Conservation (phyloP, 75 land plant species). For the Selaginella moellendorffii region DNA sequence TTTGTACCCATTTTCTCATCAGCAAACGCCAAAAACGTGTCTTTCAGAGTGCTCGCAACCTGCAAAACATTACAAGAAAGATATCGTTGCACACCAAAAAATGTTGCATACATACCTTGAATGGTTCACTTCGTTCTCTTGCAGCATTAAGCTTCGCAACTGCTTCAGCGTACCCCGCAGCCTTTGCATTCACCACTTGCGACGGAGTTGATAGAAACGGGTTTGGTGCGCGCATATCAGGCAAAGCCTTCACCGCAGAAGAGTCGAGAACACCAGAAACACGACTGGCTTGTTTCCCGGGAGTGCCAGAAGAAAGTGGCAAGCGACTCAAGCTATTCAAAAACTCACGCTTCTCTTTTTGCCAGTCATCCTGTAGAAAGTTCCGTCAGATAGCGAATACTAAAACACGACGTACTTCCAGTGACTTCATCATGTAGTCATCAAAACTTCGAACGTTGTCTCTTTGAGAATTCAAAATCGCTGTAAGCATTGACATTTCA, state of each 20-base stretch:
- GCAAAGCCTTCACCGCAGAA: slow-evolving; percentile 13
- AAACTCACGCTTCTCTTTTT: slow-evolving; percentile 81
- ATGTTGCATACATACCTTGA: slow-evolving; percentile 44
- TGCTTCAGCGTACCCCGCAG: slow-evolving; percentile 55
- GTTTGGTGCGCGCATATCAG: slow-evolving; percentile 28
- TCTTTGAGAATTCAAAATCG: slow-evolving; percentile 92
- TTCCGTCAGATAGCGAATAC: neutral
- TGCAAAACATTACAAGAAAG: slow-evolving; percentile 5
- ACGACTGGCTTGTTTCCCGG: neutral
- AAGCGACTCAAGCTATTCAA: slow-evolving; percentile 77
- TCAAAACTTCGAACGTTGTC: slow-evolving; percentile 77
- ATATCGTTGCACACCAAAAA: neutral
- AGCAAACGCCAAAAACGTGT: slow-evolving; percentile 49
- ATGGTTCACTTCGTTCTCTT: slow-evolving; percentile 56
- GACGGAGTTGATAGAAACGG: slow-evolving; percentile 23
- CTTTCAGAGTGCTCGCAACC: slow-evolving; percentile 72
- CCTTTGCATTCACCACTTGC: slow-evolving; percentile 47
- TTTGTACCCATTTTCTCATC: slow-evolving; percentile 43
- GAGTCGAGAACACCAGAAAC: neutral
- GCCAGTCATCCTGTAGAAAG: slow-evolving; percentile 77
- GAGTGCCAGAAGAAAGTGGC: slow-evolving; percentile 39
- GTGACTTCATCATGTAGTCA: slow-evolving; percentile 86
- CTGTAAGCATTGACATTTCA: slow-evolving; percentile 95
- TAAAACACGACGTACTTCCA: slow-evolving; percentile 45
- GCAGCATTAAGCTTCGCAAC: slow-evolving; percentile 63